Percentiles rank a stretch among this genome's conserved stretches.
Conservation (phyloP, 306 rosid species). For the Vicia villosa region DNA sequence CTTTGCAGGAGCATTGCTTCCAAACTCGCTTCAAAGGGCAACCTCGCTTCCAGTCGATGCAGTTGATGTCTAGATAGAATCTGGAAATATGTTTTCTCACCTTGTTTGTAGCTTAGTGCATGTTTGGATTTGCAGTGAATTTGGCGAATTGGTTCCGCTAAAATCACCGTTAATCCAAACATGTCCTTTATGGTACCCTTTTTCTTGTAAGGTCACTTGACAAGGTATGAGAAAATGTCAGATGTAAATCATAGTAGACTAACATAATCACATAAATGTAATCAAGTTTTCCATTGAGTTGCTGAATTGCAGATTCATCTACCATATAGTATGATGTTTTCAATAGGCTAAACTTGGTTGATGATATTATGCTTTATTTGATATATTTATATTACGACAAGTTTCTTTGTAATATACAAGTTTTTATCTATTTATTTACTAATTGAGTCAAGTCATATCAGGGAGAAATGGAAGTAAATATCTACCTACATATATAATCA, state of each 20-base stretch:
- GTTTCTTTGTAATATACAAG: not conserved
- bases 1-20: conserved; percentile 61
- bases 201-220: conserved; percentile 36
- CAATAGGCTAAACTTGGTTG: conserved; percentile 1
- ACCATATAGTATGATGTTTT: conserved; percentile 26
- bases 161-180: too few species aligned
- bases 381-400: not conserved
- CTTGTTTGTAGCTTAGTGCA: not conserved
- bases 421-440: conserved; percentile 1
- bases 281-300: conserved; percentile 22
- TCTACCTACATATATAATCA: not conserved
- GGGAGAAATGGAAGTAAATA: not conserved
- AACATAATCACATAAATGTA: conserved; percentile 34
- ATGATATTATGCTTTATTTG: conserved; percentile 19
- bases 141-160: too few species aligned
- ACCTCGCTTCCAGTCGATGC: conserved; percentile 98
- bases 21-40: conserved; percentile 79
- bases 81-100: conserved; percentile 35
- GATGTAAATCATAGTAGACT: conserved; percentile 41
- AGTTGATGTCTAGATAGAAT: conserved; percentile 62
- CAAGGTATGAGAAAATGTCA: conserved; percentile 19
- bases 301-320: too few species aligned
- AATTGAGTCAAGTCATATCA: conserved; percentile 9
- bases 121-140: too few species aligned
- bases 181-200: too few species aligned